Evolutionary conservation across 148 eudicot genomes (phyloP).

Genomic region (Chenopodium suecicum): DNA sequence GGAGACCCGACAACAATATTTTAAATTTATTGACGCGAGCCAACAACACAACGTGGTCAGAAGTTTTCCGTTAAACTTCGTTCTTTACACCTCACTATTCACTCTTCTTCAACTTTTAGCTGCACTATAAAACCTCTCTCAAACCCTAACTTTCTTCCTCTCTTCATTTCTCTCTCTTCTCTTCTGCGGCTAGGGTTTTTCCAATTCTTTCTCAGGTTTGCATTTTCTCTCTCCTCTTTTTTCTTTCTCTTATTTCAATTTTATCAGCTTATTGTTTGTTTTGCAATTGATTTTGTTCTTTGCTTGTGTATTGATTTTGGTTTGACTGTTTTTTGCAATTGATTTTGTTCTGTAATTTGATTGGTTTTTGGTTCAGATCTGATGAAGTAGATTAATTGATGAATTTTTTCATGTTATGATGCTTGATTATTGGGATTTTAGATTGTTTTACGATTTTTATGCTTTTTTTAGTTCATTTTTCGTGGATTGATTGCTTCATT

Average conservation of each 20-base stretch:
- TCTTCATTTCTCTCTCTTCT: neutral
- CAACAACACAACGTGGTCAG: too few relatives aligned
- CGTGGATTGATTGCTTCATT: neutral
- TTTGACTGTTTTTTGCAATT: too few relatives aligned
- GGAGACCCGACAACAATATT: too few relatives aligned
- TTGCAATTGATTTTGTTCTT: too few relatives aligned
- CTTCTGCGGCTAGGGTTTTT: neutral
- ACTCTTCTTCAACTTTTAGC: too few relatives aligned
- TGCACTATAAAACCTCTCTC: neutral
- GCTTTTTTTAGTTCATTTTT: neutral
- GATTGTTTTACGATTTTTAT: neutral
- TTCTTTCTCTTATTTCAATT: neutral
- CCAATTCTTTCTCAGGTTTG: neutral
- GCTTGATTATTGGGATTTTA: neutral
- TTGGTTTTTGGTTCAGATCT: neutral
- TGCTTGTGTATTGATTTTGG: too few relatives aligned
- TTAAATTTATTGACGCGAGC: too few relatives aligned
- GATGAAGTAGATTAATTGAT: neutral
- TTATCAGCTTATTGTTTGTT: neutral
- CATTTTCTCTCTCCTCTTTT: neutral
- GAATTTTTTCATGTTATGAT: neutral
- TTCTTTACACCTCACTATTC: too few relatives aligned
- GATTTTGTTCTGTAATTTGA: too few relatives aligned
- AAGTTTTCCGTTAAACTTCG: too few relatives aligned
- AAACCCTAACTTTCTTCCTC: neutral